Base-by-base conservation (phyloP, 495 filamentous ascomycete genomes). In the Annulohypoxylon moriforme region DNA sequence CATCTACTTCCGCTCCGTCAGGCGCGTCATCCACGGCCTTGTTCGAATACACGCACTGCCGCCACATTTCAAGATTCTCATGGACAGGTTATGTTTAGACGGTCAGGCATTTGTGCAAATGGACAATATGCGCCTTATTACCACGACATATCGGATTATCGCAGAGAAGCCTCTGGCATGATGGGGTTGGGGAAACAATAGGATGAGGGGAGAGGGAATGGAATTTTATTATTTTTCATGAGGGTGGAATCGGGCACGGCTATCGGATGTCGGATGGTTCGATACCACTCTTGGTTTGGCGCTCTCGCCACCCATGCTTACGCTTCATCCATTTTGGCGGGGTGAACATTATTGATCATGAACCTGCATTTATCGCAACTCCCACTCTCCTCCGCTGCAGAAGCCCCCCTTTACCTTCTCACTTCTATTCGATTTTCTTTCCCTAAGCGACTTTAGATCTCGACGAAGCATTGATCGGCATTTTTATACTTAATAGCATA, bases 21-120 rank as follows among this genome's bases (percentile, higher is more conserved):
- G 87, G 42, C 83, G 84, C 68, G 77, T 85, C 16, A 86, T 89
- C 38, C 77, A 86, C 33, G 84, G 78, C 4, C 76, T 89, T 11
- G 86, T 89, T 52, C 85, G 84, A 64, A 20, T 88, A 25, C 82
- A 79, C 34, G 76, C 85, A 8, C 74, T 90, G 57, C 88, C 88
- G 2, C 79, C 77, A 49, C 88, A 90, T 69, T 89, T 90, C 81
- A 86, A 85, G 81, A 85, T 86, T n/a, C 73, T 90, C 49, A 87
- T 90, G 71, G 85, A 90, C 67, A 84, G 88, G n/a, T 74, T 90
- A 34, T 88, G 87, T 67, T 75, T 89, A 31, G 87, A 89, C 65
- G 85, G 87, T 0, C 80, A 88, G 71, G 87, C 88, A 0, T 90
- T 90, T 60, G 84, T 90, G 62, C 83, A 89, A 81, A 89, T 89